Percentiles rank a stretch among this genome's conserved stretches.
Evolutionary conservation across 257 asterid genomes (phyloP).

Genomic region (Lithospermum erythrorhizon): DNA sequence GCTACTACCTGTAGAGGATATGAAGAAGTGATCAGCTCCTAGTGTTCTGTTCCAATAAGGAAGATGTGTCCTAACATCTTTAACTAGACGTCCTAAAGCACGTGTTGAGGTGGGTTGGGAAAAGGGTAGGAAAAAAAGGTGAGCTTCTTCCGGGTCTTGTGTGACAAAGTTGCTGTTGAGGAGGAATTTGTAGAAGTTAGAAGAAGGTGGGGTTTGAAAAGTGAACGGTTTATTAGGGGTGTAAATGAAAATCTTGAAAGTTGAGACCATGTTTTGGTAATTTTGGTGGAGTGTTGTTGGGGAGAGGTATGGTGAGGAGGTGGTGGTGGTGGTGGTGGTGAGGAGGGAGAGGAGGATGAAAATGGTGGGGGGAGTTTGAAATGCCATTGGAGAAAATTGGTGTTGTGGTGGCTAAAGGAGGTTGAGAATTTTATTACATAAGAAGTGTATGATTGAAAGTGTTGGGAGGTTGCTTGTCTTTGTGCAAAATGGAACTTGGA

Average conservation of each 20-base stretch:
- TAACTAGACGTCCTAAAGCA: slow-evolving; percentile 47
- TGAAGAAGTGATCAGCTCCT: slow-evolving; percentile 87
- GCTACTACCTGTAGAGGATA: slow-evolving; percentile 30
- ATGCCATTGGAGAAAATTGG: not conserved
- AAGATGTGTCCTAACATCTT: slow-evolving; percentile 32
- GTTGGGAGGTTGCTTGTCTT: too few relatives aligned
- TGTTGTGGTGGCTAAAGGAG: slow-evolving; percentile 3
- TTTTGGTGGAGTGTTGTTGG: slow-evolving; percentile 37
- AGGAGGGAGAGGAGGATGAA: slow-evolving; percentile 2
- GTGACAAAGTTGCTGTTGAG: slow-evolving; percentile 50
- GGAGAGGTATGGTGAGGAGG: slow-evolving; percentile 51
- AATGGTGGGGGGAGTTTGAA: not conserved
- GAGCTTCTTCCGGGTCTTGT: slow-evolving; percentile 47
- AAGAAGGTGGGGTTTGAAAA: slow-evolving; percentile 29
- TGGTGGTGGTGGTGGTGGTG: slow-evolving; percentile 13
- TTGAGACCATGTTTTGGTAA: slow-evolving; percentile 53
- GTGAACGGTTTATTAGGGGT: slow-evolving; percentile 28
- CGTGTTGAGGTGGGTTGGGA: slow-evolving; percentile 55
- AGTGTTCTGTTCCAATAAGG: slow-evolving; percentile 86
- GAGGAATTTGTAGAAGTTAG: slow-evolving; percentile 53
- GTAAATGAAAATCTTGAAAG: slow-evolving; percentile 61
- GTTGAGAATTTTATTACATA: too few relatives aligned
- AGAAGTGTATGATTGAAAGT: too few relatives aligned
- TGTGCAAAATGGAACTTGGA: too few relatives aligned
- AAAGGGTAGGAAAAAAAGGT: slow-evolving; percentile 71